Conservation (phyloP, 129 eudicot species). For the carrot (Daucus carota) region DNA sequence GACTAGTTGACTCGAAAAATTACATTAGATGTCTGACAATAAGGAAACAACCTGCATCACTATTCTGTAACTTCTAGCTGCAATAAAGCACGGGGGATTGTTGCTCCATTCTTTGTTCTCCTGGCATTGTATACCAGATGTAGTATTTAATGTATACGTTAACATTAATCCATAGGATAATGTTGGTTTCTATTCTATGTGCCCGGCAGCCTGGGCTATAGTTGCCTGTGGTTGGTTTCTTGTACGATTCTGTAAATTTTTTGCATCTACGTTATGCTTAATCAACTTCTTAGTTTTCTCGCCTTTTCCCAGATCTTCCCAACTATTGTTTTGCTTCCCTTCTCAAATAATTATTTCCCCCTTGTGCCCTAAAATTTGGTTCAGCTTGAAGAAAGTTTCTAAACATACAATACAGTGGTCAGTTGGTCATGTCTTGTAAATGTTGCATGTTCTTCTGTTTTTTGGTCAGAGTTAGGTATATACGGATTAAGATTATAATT, state of each 20-base stretch:
- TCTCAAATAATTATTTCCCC: too few species aligned
- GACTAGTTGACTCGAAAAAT: background rate
- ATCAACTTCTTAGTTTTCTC: too few species aligned
- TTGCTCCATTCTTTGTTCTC: background rate
- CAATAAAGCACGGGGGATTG: background rate
- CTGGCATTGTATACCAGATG: background rate
- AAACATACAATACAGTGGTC: too few species aligned
- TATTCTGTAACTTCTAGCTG: background rate
- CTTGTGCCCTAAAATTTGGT: too few species aligned
- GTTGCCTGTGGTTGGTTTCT: background rate
- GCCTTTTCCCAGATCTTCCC: too few species aligned
- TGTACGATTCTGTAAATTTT: background rate
- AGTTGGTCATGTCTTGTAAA: too few species aligned
- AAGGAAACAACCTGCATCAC: background rate
- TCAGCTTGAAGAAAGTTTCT: too few species aligned
- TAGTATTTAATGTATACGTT: background rate
- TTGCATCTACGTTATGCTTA: background rate
- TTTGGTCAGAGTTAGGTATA: too few species aligned
- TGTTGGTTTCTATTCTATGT: background rate
- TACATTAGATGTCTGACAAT: background rate
- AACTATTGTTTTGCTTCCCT: too few species aligned
- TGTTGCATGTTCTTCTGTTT: too few species aligned
- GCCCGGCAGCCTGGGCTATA: background rate
- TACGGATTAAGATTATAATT: too few species aligned
- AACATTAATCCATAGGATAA: background rate